Evolutionary conservation across 768 basidiomycete species (phyloP), one percentile per base, ranked within the genome.

Genomic region (Nevesoporus exiguus): DNA sequence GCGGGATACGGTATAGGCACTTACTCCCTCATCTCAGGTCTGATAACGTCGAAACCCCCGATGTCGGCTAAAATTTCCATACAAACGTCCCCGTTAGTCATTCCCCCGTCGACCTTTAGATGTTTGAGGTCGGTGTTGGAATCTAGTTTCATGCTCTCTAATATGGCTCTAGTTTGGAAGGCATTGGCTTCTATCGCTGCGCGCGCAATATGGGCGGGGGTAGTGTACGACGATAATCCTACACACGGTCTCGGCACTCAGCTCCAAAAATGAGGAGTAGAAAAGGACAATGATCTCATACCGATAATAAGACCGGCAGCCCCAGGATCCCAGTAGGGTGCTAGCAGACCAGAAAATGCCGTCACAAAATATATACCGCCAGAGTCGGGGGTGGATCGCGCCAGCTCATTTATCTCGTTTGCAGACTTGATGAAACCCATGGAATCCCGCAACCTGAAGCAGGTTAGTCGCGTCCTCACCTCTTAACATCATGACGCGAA

Each of bases 311-410:
- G 70, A 0, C 93, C 93, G 19, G 86, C 88, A 27, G 97, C 97
- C 27, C 86, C 83, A 25, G 93, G 83, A 70, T 99, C 97, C 97
- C 97, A 98, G 73, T 93, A 97, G 7, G 97, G 97, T 19, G 97
- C 97, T 25, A 99, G 83, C 24, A 99, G 79, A 51, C 97, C 97
- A 37, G 88, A 88, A 76, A 99, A 98, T 7, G 93, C 95, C 1
- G 96, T 96, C 33, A 98, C 96, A 64, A 98, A 99, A 75, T 91
- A 98, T 29, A 97, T 79, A 8, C 96, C 96, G 33, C 90, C 95
- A 0, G 91, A 86, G 61, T 86, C 83, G 6, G 81, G 72, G 44
- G 86, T 93, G 33, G 84, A 80, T 3, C 79, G 82, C 2, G 93
- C 95, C 30, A 98, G 81, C 7, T 76, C 77, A 65, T 98, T 98